Evolutionary conservation across 305 asterid genomes (phyloP), one percentile per base, ranked within the genome.

Genomic region (Plantago lanceolata): DNA sequence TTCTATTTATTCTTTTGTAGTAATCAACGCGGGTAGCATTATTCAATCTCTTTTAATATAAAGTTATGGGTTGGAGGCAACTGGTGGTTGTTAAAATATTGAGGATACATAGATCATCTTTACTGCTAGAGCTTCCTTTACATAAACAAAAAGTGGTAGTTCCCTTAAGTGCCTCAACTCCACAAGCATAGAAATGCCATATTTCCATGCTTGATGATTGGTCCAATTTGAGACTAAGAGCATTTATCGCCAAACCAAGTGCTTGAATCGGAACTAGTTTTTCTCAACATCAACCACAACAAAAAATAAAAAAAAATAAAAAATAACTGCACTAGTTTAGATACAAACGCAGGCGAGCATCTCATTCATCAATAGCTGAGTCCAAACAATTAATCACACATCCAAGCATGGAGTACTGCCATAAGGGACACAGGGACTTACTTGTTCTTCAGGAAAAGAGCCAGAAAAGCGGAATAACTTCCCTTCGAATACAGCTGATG

Each of bases 381-480:
- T 40, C 47, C 47, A 13, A 40, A 40, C 14, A 40, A 3, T 49
- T 26, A 62, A 55, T 65, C 53, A 50, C 65, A 65, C 16, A 61
- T n/a, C 8, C 52, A 29, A 31, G 48, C 24, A 45, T 19, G 31
- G 48, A 49, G 48, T 44, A 45, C 45, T 16, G n/a, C 44, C 50
- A 31, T 13, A 58, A 52, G 68, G 60, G 57, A 67, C 29, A 61
- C 20, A 61, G 45, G 59, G 57, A 65, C 84, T 80, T 79, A 89
- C 99, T 83, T 84, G 91, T 68, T 85, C 86, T 70, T 64, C 85
- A 52, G 97, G 97, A 74, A 89, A 93, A 33, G 92, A 82, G 75
- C 69, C 68, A 61, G 96, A 87, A 67, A 93, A 89, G 61, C 84
- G 57, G 74, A 89, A 93, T 51, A 70, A 79, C 76, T 75, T 89